Conservation (phyloP, 768 basidiomycete genomes). For the Termitomyces sp. region DNA sequence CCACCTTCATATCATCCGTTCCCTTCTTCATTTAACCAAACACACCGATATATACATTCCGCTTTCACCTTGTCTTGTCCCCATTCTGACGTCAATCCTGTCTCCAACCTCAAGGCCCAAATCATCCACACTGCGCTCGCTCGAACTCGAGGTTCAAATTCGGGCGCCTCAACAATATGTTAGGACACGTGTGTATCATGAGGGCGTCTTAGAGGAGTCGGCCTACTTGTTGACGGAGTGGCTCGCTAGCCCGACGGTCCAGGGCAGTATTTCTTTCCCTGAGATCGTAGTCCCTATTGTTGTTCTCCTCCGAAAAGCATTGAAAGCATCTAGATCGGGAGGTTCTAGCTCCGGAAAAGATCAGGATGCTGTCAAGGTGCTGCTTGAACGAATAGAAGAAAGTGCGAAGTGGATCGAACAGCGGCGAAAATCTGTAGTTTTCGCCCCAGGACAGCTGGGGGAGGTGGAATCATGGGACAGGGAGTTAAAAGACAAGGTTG, state of each 20-base stretch:
- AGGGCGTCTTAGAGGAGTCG: slow-evolving; percentile 79
- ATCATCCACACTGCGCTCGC: slow-evolving; percentile 77
- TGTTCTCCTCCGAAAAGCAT: slow-evolving; percentile 60
- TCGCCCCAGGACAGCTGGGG: slow-evolving; percentile 65
- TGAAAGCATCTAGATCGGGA: slow-evolving; percentile 55
- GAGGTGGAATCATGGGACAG: slow-evolving; percentile 75
- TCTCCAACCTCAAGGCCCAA: slow-evolving; percentile 66
- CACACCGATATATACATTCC: slow-evolving; percentile 87
- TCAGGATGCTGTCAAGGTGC: slow-evolving; percentile 55
- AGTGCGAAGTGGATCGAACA: slow-evolving; percentile 74
- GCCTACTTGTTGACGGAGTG: slow-evolving; percentile 77
- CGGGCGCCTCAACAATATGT: slow-evolving; percentile 85
- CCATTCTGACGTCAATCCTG: slow-evolving; percentile 76
- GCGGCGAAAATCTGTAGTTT: slow-evolving; percentile 60
- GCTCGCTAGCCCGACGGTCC: slow-evolving; percentile 63
- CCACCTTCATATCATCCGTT: slow-evolving; percentile 87
- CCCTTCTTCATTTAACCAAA: slow-evolving; percentile 77
- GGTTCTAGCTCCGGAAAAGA: slow-evolving; percentile 43
- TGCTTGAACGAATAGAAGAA: slow-evolving; percentile 87
- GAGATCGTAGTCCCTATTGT: slow-evolving; percentile 82
- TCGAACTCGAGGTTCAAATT: slow-evolving; percentile 85
- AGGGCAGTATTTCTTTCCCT: slow-evolving; percentile 89
- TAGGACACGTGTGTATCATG: slow-evolving; percentile 80
- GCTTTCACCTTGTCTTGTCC: slow-evolving; percentile 79
- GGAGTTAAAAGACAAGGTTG: slow-evolving; percentile 46